These are phyloP conservation scores for Penicillium sp. DNA, from an alignment of 2,329 filamentous ascomycete species.

Conservation along the genomic window DNA sequence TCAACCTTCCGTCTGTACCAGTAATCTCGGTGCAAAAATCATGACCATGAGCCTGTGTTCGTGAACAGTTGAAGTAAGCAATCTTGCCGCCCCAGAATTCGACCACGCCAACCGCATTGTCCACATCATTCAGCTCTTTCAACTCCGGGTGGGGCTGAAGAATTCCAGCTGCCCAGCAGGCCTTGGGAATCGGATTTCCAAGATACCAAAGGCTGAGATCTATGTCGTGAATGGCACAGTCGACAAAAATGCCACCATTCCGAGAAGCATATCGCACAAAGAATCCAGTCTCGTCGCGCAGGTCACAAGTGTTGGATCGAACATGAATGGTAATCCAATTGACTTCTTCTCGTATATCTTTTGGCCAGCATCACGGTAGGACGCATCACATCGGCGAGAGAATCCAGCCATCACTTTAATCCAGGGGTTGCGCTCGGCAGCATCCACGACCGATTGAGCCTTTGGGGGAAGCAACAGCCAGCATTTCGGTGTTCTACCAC, in stretches of 20 bases:
- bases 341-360: constrained; percentile 43
- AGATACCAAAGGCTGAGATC: constrained; percentile 50
- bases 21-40: no score
- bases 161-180: constrained; percentile 41
- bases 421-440: not conserved
- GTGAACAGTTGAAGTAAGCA: constrained; percentile 49
- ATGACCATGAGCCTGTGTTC: no score
- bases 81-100: constrained; percentile 52
- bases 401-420: constrained; percentile 49
- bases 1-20: no score
- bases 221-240: constrained; percentile 51
- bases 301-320: constrained; percentile 50
- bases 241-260: constrained; percentile 52
- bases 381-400: constrained; percentile 51
- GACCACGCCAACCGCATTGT: constrained; percentile 51
- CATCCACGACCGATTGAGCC: not conserved
- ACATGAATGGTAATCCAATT: constrained; percentile 46
- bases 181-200: constrained; percentile 39
- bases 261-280: constrained; percentile 48
- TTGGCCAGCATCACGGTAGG: constrained; percentile 44
- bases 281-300: constrained; percentile 43
- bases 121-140: constrained; percentile 44
- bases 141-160: constrained; percentile 44
- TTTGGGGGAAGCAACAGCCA: no score
- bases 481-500: no score